Evolutionary conservation across 1,139 yeast genomes (phyloP).

Genomic region (Suhomyces guaymorum): DNA sequence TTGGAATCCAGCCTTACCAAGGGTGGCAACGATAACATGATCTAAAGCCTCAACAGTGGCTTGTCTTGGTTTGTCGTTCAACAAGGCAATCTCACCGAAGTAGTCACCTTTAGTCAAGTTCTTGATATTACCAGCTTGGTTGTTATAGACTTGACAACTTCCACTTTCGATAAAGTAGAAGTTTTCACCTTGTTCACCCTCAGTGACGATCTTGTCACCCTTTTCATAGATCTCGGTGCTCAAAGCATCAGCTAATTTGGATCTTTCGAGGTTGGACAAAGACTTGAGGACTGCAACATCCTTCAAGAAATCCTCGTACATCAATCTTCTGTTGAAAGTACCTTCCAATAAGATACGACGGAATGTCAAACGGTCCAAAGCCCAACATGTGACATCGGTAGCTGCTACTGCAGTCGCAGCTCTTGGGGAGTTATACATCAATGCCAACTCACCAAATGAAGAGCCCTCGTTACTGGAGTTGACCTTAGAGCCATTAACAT

Average conservation of each 20-base stretch:
- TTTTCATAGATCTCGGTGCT: slow-evolving; percentile 71
- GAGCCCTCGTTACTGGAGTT: slow-evolving; percentile 81
- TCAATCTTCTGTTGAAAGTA: slow-evolving; percentile 83
- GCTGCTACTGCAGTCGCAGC: slow-evolving; percentile 92
- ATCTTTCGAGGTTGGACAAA: slow-evolving; percentile 80
- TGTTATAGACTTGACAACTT: slow-evolving; percentile 65
- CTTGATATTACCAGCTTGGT: slow-evolving; percentile 60
- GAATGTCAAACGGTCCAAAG: slow-evolving; percentile 89
- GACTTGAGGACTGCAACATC: slow-evolving; percentile 78
- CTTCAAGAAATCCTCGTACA: slow-evolving; percentile 87
- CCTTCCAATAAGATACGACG: slow-evolving; percentile 88
- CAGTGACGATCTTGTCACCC: slow-evolving; percentile 75
- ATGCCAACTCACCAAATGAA: slow-evolving; percentile 93
- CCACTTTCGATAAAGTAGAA: slow-evolving; percentile 91
- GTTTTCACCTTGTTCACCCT: slow-evolving; percentile 91
- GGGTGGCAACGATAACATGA: slow-evolving; percentile 80
- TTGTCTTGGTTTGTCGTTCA: slow-evolving; percentile 90
- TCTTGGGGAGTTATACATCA: slow-evolving; percentile 96
- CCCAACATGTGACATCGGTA: slow-evolving; percentile 73
- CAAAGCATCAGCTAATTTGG: slow-evolving; percentile 92
- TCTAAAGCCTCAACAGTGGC: slow-evolving; percentile 86
- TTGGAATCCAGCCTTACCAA: slow-evolving; percentile 91
- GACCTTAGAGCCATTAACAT: slow-evolving; percentile 71
- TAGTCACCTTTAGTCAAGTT: slow-evolving; percentile 79
- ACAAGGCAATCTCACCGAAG: slow-evolving; percentile 92